Conservation (phyloP, 73 alveolate genomes). For the Paramecium primaurelia region DNA sequence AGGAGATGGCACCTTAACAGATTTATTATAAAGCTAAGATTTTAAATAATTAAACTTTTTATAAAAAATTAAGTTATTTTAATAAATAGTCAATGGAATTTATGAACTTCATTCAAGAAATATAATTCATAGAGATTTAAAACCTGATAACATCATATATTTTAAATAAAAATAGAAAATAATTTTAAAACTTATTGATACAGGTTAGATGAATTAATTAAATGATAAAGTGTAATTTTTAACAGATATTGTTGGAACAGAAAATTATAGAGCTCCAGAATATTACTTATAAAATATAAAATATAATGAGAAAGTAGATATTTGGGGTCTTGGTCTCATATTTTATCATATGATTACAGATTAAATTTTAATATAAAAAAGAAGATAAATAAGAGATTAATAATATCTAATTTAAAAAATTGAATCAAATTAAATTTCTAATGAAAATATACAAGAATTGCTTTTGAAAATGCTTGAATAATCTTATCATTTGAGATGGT, state of each 20-base stretch:
- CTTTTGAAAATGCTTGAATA: neutral
- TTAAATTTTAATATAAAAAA: neutral
- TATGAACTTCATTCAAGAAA: neutral
- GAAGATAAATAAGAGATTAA: neutral
- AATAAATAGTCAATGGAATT: neutral
- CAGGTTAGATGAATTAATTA: neutral
- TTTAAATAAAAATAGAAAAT: neutral
- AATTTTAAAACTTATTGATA: neutral
- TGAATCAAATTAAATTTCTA: neutral
- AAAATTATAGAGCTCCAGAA: neutral
- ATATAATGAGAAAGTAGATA: neutral
- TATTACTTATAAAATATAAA: neutral
- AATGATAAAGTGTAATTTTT: neutral
- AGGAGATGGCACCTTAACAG: neutral
- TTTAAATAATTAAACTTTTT: neutral
- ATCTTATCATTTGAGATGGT: neutral
- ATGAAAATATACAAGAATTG: neutral
- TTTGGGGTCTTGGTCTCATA: neutral
- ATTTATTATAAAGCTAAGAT: neutral
- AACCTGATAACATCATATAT: neutral
- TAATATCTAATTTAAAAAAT: neutral
- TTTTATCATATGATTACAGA: neutral
- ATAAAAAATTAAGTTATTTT: neutral
- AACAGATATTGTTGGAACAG: neutral
- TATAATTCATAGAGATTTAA: neutral